phyloP scores from a whole-genome alignment of 2,329 filamentous ascomycete genomes.

The Metarhizium brunneum region DNA sequence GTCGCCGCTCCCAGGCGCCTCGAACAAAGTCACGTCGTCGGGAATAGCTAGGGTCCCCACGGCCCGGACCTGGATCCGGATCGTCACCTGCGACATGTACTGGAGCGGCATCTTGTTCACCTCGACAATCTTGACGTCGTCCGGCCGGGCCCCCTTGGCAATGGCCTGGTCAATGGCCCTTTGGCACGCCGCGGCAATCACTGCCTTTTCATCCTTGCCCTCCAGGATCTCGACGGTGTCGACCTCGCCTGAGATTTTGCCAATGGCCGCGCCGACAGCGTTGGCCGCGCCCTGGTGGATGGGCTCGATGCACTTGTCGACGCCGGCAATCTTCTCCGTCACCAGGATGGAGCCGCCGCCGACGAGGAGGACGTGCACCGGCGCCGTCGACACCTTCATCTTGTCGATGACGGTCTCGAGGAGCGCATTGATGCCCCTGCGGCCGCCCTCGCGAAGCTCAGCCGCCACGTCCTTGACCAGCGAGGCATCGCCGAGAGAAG shows the following conservation, averaged over 20 bases:
- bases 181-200: conserved; percentile 29
- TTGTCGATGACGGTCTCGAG: conserved; percentile 43
- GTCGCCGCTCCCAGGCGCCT: conserved; percentile 6
- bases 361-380: conserved; percentile 43
- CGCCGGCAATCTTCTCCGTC: conserved; percentile 36
- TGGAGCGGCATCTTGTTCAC: conserved; percentile 33
- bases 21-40: conserved; percentile 9
- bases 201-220: conserved; percentile 24
- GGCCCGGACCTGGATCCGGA: conserved; percentile 24
- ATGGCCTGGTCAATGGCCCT: conserved; percentile 21
- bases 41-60: conserved; percentile 24
- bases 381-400: conserved; percentile 46
- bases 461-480: conserved; percentile 18
- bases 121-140: conserved; percentile 33
- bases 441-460: conserved; percentile 12
- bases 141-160: conserved; percentile 19
- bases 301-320: conserved; percentile 40
- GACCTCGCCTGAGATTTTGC: conserved; percentile 42
- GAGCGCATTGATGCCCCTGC: conserved; percentile 31
- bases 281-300: conserved; percentile 47
- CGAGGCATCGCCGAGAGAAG: conserved; percentile 18
- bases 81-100: conserved; percentile 24
- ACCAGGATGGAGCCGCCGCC: conserved; percentile 48
- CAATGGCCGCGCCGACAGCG: conserved; percentile 51
- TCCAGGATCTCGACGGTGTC: conserved; percentile 41